A percentile compares a stretch with the other conserved stretches of the same genome.
phyloP scores from a whole-genome alignment of 495 filamentous ascomycete species.

The Lichenothelia convexa region DNA sequence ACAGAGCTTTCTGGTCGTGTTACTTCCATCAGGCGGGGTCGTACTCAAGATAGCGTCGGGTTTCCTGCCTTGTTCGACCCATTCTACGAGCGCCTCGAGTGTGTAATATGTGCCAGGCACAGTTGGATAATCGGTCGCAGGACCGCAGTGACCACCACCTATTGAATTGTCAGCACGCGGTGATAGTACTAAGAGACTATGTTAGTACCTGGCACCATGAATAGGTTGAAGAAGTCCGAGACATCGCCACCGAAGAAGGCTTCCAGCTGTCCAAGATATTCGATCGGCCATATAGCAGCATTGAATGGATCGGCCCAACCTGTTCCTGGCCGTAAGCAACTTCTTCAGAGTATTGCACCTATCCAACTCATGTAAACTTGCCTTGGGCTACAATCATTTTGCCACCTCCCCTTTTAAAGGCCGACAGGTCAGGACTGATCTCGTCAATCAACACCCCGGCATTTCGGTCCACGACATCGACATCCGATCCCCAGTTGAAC shows the following conservation, averaged over 20 bases:
- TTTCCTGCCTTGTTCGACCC: too few species aligned
- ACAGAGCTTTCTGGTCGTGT: too few species aligned
- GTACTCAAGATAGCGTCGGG: too few species aligned
- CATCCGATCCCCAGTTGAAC: conserved; percentile 24
- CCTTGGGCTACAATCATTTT: conserved; percentile 25
- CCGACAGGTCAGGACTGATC: conserved; percentile 17
- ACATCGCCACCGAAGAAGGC: too few species aligned
- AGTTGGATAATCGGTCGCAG: too few species aligned
- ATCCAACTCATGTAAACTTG: background rate
- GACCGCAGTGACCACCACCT: too few species aligned
- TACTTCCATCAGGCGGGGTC: too few species aligned
- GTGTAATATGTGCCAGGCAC: too few species aligned
- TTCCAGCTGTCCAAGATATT: conserved; percentile 22
- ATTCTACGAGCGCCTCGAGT: too few species aligned
- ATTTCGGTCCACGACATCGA: conserved; percentile 16
- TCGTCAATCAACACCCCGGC: conserved; percentile 23
- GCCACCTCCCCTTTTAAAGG: conserved; percentile 16
- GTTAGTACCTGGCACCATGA: conserved; percentile 29
- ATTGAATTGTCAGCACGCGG: too few species aligned
- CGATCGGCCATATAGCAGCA: conserved; percentile 25
- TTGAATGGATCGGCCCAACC: conserved; percentile 26
- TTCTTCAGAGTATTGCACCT: background rate
- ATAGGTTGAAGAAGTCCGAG: conserved; percentile 15
- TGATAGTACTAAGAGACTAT: too few species aligned
- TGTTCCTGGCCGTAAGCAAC: background rate